These are phyloP conservation scores for Friedmanniomyces endolithicus DNA, from an alignment of 495 filamentous ascomycete genomes.

Conservation along the genomic window DNA sequence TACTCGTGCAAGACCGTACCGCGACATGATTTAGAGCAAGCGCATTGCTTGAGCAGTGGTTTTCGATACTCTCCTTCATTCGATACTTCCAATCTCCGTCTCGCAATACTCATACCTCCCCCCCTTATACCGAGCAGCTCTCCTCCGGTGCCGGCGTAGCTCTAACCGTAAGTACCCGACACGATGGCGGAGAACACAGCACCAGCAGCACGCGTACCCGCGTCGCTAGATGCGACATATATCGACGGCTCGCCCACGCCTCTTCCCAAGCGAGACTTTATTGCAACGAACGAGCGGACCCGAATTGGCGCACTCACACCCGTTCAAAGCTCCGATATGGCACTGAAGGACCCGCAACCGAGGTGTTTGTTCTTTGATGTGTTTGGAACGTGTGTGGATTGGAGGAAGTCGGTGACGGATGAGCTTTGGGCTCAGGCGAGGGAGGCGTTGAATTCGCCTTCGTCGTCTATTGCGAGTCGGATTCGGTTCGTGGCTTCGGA, in stretches of 20 bases:
- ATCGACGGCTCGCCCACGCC: neutral
- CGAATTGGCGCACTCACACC: too few species aligned
- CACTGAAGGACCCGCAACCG: slow-evolving; percentile 24
- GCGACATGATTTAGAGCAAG: too few species aligned
- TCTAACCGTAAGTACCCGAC: neutral
- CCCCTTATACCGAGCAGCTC: neutral
- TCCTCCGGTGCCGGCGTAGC: neutral
- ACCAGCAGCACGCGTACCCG: neutral
- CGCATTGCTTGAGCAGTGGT: too few species aligned
- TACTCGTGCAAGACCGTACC: too few species aligned
- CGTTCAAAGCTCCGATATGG: neutral
- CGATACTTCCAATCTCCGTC: neutral
- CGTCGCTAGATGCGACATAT: too few species aligned
- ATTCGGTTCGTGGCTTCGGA: slow-evolving; percentile 36
- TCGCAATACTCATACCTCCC: neutral
- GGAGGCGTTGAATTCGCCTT: slow-evolving; percentile 34
- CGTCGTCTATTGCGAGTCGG: slow-evolving; percentile 33
- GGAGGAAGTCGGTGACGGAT: slow-evolving; percentile 48
- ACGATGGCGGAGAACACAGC: neutral
- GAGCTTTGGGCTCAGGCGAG: slow-evolving; percentile 35
- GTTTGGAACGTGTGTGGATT: slow-evolving; percentile 70
- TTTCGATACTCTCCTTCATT: neutral
- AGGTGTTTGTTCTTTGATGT: slow-evolving; percentile 49
- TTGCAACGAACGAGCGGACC: too few species aligned
- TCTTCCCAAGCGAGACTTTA: neutral